phyloP scores from a whole-genome alignment of 208 protist genomes.

The Leishmania gerbilli region DNA sequence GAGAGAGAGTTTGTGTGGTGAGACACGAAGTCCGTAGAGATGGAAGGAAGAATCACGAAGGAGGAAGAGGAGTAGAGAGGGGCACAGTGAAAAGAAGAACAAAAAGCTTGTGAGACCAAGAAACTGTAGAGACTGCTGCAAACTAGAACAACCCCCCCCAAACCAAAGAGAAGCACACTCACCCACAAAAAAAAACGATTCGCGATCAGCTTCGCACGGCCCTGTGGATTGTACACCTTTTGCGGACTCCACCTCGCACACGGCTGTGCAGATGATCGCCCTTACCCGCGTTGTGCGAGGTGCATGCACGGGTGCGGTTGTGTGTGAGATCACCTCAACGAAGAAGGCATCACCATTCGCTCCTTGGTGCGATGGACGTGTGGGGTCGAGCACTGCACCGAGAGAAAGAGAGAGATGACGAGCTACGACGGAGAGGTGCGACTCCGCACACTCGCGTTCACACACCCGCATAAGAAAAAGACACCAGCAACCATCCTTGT shows the following conservation, averaged over 20 bases:
- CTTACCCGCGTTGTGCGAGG: background rate
- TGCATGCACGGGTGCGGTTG: background rate
- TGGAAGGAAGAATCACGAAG: background rate
- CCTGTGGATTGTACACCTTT: background rate
- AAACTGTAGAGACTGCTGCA: background rate
- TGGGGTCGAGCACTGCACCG: background rate
- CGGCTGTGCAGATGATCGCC: background rate
- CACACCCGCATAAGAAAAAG: constrained; percentile 4
- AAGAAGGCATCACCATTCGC: background rate
- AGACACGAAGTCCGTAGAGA: background rate
- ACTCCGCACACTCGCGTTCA: background rate
- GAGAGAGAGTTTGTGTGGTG: background rate
- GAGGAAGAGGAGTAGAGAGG: background rate
- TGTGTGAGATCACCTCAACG: background rate
- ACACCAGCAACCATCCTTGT: background rate
- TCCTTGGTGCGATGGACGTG: background rate
- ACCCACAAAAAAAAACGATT: background rate
- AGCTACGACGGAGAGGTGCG: background rate
- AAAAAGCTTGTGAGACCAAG: background rate
- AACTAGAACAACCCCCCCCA: background rate
- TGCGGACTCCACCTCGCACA: constrained; percentile 3
- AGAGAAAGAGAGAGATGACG: background rate
- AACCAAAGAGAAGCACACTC: background rate
- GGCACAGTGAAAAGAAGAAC: background rate
- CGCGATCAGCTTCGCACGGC: background rate